Evolutionary conservation across 1,284 basidiomycete species (phyloP).

Genomic region (Leccinum pallidistipes): DNA sequence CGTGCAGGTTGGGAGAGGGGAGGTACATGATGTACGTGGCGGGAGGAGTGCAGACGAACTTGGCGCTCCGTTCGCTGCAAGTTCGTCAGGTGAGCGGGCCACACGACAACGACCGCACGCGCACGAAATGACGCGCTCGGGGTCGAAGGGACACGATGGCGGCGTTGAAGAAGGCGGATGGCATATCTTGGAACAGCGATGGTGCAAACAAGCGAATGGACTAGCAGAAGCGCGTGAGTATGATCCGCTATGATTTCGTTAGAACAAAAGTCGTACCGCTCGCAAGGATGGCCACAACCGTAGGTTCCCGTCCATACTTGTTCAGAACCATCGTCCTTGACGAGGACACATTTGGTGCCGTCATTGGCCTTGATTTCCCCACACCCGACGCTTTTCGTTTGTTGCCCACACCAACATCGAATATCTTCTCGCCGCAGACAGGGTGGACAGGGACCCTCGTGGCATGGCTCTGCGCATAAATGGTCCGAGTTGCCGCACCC

Average conservation of each 20-base stretch:
- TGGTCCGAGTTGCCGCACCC: constrained; percentile 68
- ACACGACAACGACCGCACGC: constrained; percentile 70
- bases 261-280: constrained; percentile 42
- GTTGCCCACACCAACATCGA: constrained; percentile 79
- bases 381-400: constrained; percentile 60
- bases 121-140: constrained; percentile 66
- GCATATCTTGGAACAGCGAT: constrained; percentile 66
- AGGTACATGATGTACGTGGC: constrained; percentile 62
- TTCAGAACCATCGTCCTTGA: constrained; percentile 30
- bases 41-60: constrained; percentile 29
- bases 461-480: constrained; percentile 60
- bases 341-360: constrained; percentile 12
- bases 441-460: constrained; percentile 67
- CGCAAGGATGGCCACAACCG: constrained; percentile 64
- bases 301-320: constrained; percentile 69
- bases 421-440: constrained; percentile 58
- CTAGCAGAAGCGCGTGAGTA: constrained; percentile 37
- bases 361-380: constrained; percentile 51
- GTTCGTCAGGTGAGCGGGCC: constrained; percentile 45
- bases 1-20: constrained; percentile 78
- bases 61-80: constrained; percentile 17
- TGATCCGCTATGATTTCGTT: not conserved
- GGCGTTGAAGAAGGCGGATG: constrained; percentile 69
- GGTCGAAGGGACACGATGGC: constrained; percentile 72
- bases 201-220: constrained; percentile 73